These are phyloP conservation scores for Trametes versicolor DNA, from an alignment of 1,284 basidiomycete genomes.

Conservation along the genomic window DNA sequence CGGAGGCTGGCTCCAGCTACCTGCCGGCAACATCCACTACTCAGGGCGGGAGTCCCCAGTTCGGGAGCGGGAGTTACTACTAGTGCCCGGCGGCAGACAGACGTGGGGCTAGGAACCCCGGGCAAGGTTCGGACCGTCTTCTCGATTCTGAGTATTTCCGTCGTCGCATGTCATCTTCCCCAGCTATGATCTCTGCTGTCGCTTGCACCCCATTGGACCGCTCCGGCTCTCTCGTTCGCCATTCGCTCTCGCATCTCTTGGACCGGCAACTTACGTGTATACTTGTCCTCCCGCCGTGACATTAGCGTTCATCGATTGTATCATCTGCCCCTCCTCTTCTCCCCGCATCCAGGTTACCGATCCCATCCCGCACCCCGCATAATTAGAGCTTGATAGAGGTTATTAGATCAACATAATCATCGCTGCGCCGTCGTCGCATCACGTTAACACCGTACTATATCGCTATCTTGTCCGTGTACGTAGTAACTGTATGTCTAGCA, in stretches of 20 bases:
- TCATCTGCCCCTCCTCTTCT: conserved; percentile 15
- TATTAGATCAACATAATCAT: conserved; percentile 29
- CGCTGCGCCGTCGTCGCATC: conserved; percentile 22
- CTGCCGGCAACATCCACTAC: conserved; percentile 25
- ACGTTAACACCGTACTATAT: conserved; percentile 34
- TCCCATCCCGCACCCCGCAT: conserved; percentile 29
- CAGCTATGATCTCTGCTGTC: conserved; percentile 30
- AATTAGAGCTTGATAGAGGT: conserved; percentile 34
- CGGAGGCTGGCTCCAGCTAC: conserved; percentile 28
- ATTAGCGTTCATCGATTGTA: conserved; percentile 28
- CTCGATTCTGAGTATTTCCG: conserved; percentile 28
- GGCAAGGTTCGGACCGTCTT: conserved; percentile 32
- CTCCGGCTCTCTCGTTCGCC: conserved; percentile 24
- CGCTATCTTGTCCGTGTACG: conserved; percentile 28
- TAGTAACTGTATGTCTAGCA: conserved; percentile 31
- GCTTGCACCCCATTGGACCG: conserved; percentile 31
- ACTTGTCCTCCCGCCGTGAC: conserved; percentile 20
- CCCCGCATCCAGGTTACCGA: conserved; percentile 26
- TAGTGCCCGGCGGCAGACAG: conserved; percentile 20
- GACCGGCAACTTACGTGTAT: conserved; percentile 36
- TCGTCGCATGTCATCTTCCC: conserved; percentile 27
- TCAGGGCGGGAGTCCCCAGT: conserved; percentile 34
- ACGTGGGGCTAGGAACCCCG: conserved; percentile 23
- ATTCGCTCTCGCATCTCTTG: conserved; percentile 32
- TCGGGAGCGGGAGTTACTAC: conserved; percentile 30